Evolutionary conservation across 345 rosid species (phyloP).

Genomic region (Hibiscus tridactylites): DNA sequence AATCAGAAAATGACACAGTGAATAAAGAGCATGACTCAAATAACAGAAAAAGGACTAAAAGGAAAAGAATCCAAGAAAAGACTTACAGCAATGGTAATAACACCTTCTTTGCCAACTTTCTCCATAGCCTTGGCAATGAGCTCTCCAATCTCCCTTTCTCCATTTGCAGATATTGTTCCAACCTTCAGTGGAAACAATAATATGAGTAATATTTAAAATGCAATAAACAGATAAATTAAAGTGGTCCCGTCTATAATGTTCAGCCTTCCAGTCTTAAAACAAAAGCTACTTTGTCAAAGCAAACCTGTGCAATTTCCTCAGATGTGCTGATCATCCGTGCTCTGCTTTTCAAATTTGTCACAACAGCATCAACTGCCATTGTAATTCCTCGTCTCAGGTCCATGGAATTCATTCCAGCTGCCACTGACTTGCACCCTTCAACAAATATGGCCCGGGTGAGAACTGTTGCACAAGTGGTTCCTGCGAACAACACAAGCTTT

Average conservation of each 20-base stretch:
- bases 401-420: slow-evolving; percentile 47
- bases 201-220: not conserved
- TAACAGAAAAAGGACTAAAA: not conserved
- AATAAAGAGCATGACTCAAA: not conserved
- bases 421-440: slow-evolving; percentile 51
- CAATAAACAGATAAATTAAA: not conserved
- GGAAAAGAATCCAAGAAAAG: not conserved
- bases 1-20: not conserved
- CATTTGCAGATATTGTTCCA: slow-evolving; percentile 50
- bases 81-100: slow-evolving; percentile 19
- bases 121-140: slow-evolving; percentile 50
- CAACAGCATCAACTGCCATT: slow-evolving; percentile 44
- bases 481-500: slow-evolving; percentile 14
- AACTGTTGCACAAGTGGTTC: slow-evolving; percentile 40
- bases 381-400: slow-evolving; percentile 40
- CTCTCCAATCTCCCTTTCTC: slow-evolving; percentile 47
- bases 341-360: slow-evolving; percentile 34
- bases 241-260: not conserved
- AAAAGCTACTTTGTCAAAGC: not conserved
- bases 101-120: slow-evolving; percentile 49
- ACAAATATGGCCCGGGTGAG: slow-evolving; percentile 33
- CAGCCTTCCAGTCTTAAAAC: not conserved
- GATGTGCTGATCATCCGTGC: slow-evolving; percentile 42
- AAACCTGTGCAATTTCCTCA: slow-evolving; percentile 28
- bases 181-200: slow-evolving; percentile 17